Base-by-base conservation (phyloP, 352 stramenopile species). In the Phytophthora sp. region DNA sequence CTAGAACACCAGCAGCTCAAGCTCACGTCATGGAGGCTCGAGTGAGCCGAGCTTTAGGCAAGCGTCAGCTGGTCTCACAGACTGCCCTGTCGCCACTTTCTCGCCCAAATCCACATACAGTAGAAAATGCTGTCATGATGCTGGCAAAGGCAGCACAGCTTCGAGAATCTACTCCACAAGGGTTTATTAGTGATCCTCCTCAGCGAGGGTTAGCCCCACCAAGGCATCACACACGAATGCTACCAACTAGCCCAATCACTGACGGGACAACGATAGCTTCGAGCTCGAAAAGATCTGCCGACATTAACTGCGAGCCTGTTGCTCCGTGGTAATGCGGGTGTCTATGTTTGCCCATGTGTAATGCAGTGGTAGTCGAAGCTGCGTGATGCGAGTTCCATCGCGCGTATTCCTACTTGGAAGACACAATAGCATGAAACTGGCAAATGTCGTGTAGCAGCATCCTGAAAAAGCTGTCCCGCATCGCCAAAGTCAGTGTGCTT, bases 361-460 rank as follows among this genome's bases (percentile, higher is more conserved):
- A 61, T 91, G 79, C 4, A 91, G 37, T 7, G 84, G 82, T 35
- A 90, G 34, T 1, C 84, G 78, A 37, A 92, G 56, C 53, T 91
- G 80, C 12, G 84, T 93, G 49, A 91, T 63, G 2, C 84, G 74
- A 18, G 78, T 88, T n/a, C 84, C 84, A 34, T 91, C 79, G 3
- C 73, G 75, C 45, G 72, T 86, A 28, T 71, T 89, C 42, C 81
- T 86, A 51, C 85, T 94, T n/a, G 13, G 75, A 82, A 2, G 85
- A 91, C 13, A 78, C 68, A 4, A 94, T 57, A 7, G 62, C 67
- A 42, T 94, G 85, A 54, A 92, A 94, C 15, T 84, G 72, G 39
- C 81, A 85, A 35, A 94, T 55, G 24, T 94, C 85, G 34, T 94
- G 85, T 30, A 92, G 60, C 26, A 94, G 49, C 42, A 92, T 56